A percentile compares a stretch with the other conserved stretches of the same genome.
Evolutionary conservation across 768 basidiomycete genomes (phyloP).

Genomic region (Tubosaeta sp.): DNA sequence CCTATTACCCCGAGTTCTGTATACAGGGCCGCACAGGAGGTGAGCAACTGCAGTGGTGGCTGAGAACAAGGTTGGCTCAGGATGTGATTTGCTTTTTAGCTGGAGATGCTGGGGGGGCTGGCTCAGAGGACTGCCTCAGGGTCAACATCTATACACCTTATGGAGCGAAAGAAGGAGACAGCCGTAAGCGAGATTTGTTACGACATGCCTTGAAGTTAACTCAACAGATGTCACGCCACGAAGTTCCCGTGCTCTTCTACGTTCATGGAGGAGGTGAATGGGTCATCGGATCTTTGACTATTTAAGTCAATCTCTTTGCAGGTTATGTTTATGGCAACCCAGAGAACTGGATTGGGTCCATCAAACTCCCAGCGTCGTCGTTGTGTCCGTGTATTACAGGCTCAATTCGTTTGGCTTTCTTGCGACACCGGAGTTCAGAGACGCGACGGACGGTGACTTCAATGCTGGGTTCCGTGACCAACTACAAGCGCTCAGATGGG

Average conservation of each 20-base stretch:
- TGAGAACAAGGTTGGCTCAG: neutral
- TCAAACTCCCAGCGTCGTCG: conserved; percentile 56
- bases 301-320: conserved; percentile 12
- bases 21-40: neutral
- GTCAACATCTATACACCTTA: conserved; percentile 56
- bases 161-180: conserved; percentile 41
- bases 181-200: conserved; percentile 30
- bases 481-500: conserved; percentile 36
- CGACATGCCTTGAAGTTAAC: conserved; percentile 9
- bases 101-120: conserved; percentile 58
- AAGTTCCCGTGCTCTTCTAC: conserved; percentile 39
- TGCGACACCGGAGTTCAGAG: conserved; percentile 42
- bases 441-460: conserved; percentile 40
- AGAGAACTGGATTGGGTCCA: conserved; percentile 61
- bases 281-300: neutral
- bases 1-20: neutral
- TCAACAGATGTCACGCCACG: neutral
- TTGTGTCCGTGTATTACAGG: conserved; percentile 52
- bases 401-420: conserved; percentile 64
- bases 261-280: conserved; percentile 34
- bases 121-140: conserved; percentile 29
- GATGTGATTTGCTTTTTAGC: conserved; percentile 22
- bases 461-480: conserved; percentile 59
- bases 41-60: neutral
- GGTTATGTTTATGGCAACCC: conserved; percentile 60